Base-by-base conservation (phyloP, 2,329 filamentous ascomycete species). In the Stromatinia cepivora region DNA sequence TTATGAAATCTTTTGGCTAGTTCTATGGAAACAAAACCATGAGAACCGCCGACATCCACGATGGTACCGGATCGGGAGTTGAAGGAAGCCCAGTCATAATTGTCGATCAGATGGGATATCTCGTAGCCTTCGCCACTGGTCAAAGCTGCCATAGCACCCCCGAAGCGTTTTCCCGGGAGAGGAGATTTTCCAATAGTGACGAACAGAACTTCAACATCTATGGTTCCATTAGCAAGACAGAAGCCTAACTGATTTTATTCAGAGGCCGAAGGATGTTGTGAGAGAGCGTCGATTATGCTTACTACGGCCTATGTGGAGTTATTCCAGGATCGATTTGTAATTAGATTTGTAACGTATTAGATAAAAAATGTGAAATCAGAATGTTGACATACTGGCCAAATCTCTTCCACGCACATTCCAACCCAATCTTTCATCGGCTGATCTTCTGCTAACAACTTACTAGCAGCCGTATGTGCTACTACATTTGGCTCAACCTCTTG, bases 21-120 rank as follows among this genome's bases (percentile, higher is more conserved):
- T 4, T 83, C 84, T n/a, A 85, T 80, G 59, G 81, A 83, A n/a
- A 85, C 83, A 59, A 87, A 85, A 0, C 87, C 87, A 66, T 85
- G 84, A 25, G 84, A 85, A 3, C 87, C 87, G 13, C 87, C 87
- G 20, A 88, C 74, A 67, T 90, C 87, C 6, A 89, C 85, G 52
- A 89, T 78, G 0, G 81, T 85, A 4, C 83, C 86, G 7, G 78
- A 77, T 1, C 70, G 74, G 0, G 77, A 77, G 64, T 86, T 80
- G 1, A 88, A 76, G 1, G 80, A 80, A 1, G 80, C 77, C 73
- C 88, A 84, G 73, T 87, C 83, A 73, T 85, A 88, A 56, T 82
- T 84, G 50, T 85, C 78, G 2, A 87, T 80, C 13, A 89, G 80
- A 72, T 87, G 81, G 34, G 78, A 78, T 6, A 87, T 74, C 72